Evolutionary conservation across 441 rosid species (phyloP).

Genomic region (Arabidopsis hybrid): DNA sequence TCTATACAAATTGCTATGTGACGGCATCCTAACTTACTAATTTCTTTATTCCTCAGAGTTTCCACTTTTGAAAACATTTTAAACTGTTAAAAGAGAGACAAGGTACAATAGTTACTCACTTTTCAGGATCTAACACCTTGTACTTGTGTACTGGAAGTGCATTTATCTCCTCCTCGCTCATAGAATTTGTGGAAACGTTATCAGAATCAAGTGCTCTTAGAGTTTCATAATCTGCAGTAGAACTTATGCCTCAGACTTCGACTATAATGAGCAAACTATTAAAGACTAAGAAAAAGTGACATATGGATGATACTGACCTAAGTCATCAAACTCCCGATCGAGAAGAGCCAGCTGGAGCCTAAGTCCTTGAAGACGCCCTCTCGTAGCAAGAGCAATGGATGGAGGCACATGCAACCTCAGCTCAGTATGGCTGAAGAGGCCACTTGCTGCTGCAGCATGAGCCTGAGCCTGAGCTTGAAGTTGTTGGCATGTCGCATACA

Average conservation of each 20-base stretch:
- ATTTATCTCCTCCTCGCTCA: slow-evolving; percentile 90
- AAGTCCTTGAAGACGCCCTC: slow-evolving; percentile 93
- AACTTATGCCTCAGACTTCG: slow-evolving; percentile 13
- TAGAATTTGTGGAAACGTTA: slow-evolving; percentile 66
- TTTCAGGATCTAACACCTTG: slow-evolving; percentile 61
- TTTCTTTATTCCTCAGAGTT: slow-evolving; percentile 2
- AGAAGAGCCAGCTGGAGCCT: slow-evolving; percentile 91
- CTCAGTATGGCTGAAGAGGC: slow-evolving; percentile 84
- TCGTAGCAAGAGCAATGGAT: slow-evolving; percentile 78
- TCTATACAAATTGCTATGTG: background rate
- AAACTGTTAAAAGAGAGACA: slow-evolving; percentile 1
- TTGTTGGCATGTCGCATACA: slow-evolving; percentile 95
- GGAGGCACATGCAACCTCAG: slow-evolving; percentile 86
- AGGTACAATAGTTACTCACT: slow-evolving; percentile 50
- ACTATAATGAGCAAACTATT: background rate
- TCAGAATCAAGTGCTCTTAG: slow-evolving; percentile 91
- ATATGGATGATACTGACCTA: slow-evolving; percentile 54
- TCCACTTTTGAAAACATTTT: background rate
- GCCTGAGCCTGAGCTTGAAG: slow-evolving; percentile 96
- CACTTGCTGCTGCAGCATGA: slow-evolving; percentile 80
- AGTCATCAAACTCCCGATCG: slow-evolving; percentile 85
- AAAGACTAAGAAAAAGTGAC: background rate
- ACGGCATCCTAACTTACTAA: slow-evolving; percentile 1
- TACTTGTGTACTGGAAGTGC: slow-evolving; percentile 86
- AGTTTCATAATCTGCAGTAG: slow-evolving; percentile 77